Evolutionary conservation across 352 stramenopile species (phyloP), one percentile per base, ranked within the genome.

Genomic region (Phytophthora melonis): DNA sequence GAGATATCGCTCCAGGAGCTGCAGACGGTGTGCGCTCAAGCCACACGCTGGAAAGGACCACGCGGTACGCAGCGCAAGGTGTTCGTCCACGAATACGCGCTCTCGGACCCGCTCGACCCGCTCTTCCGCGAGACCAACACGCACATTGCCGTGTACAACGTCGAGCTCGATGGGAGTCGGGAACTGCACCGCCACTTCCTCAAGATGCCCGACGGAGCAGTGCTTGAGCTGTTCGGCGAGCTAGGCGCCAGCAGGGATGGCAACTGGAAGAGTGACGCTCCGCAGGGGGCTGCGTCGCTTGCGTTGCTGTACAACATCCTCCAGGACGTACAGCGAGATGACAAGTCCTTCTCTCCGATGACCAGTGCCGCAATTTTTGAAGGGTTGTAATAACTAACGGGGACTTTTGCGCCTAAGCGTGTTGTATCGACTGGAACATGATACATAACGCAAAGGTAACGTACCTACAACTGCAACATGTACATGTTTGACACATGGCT

Each of bases 121-220:
- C 43, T 67, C 1, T 94, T 91, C 61, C 68, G 82, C 36, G 89
- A 94, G 63, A 92, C 78, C 21, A 93, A 81, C 47, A 80, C 86
- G 21, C 90, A 97, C 56, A 79, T 97, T 23, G 87, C 90, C 3
- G 82, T 98, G 30, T 96, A 97, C 74, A 91, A 92, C 13, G 72
- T 92, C 9, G 81, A 89, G 41, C 66, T 94, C 19, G 69, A 91
- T 52, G 79, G 80, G 13, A 68, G 63, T 58, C 74, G 82, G 10
- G 81, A 91, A 36, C 74, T 98, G 45, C 84, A 96, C 68, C 89
- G 93, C 0, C 92, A 98, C 57, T 98, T 98, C 58, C 81, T 98
- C 56, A 91, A 92, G 70, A 81, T 86, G 50, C 69, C 80, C 11
- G 91, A 97, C 68, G 93, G 93, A 41, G 79, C 88, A 27, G 93